Evolutionary conservation across 176 grass and related monocot species (phyloP), one percentile per base, ranked within the genome.

Genomic region (Triticum timopheevii): DNA sequence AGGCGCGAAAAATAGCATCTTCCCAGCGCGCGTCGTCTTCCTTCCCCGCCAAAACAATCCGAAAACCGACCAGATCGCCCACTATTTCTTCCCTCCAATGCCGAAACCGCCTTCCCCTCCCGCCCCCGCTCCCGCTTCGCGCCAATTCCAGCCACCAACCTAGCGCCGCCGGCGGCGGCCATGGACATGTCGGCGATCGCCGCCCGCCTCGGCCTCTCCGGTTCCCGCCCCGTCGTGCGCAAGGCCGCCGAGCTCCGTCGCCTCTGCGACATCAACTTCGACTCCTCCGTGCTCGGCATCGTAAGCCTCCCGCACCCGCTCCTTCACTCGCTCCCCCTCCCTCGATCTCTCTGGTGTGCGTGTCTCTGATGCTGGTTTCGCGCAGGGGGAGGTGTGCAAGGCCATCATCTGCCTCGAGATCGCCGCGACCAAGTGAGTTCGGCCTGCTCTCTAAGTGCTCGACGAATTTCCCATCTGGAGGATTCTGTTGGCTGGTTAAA

Each of bases 381-480:
- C 39, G 77, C 78, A 99, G 97, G 97, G 97, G 3, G 97, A 99
- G 86, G 90, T 99, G 25, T 92, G 92, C 90, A 99, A 99, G 75
- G 94, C 94, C 62, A 96, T 99, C 87, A 96, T 99, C 85, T 96
- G 94, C 47, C 69, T 99, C 33, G 97, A 99, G 90, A 94, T 94
- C 61, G 97, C 94, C 0, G 94, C 97, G 13, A 88, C 94, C 68
- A 99, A 90, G 97, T 99, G 85, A 79, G 87, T 92, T 7, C 0
- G 1, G 22, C 34, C 16, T 27, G 61, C 61, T 23, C 47, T 22
- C 28, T 24, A 78, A 77, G 1, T 88, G 87, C 91, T 96, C 80
- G 79, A 84, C 68, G 25, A 62, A 79, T 91, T 86, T 75, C 52
- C 36, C 34, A 8, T 8, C 7, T 10, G 5, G 44, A 30, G 17